A percentile compares a stretch with the other conserved stretches of the same genome.
Conservation (phyloP, 352 stramenopile genomes). For the Globisporangium acanthophoron region DNA sequence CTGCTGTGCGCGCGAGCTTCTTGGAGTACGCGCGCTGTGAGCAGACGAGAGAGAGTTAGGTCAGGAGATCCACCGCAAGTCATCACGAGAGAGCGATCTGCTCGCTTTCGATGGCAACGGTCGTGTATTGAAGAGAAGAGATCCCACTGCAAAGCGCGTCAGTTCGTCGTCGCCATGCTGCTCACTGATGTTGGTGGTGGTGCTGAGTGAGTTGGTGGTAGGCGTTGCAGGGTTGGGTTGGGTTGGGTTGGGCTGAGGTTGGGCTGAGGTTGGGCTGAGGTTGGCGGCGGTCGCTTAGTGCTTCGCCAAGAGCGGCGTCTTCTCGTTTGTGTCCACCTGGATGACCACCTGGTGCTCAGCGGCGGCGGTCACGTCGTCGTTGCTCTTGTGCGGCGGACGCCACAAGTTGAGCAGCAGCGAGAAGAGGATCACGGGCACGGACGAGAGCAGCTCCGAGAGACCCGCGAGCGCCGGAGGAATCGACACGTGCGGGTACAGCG, state of each 20-base stretch:
- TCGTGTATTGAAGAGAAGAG: neutral
- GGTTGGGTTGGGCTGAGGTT: too few species aligned
- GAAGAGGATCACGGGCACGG: constrained; percentile 76
- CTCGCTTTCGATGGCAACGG: neutral
- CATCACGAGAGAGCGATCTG: too few species aligned
- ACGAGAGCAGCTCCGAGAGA: constrained; percentile 66
- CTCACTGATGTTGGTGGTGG: neutral
- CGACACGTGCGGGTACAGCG: constrained; percentile 52
- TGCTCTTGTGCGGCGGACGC: constrained; percentile 34
- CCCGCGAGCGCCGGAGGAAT: constrained; percentile 67
- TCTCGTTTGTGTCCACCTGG: constrained; percentile 27
- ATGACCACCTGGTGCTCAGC: constrained; percentile 19
- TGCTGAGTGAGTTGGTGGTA: neutral
- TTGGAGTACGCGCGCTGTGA: constrained; percentile 21
- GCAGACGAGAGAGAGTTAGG: neutral
- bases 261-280: too few species aligned
- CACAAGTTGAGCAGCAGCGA: constrained; percentile 67
- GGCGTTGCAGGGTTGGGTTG: neutral
- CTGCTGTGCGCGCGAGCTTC: constrained; percentile 22
- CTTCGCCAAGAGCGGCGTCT: constrained; percentile 27
- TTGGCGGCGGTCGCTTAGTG: neutral
- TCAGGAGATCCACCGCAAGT: too few species aligned
- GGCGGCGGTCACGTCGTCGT: constrained; percentile 7
- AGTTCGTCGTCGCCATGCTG: neutral
- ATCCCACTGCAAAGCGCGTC: neutral